phyloP scores from a whole-genome alignment of 1,284 basidiomycete species.

The Schizophyllum amplum region DNA sequence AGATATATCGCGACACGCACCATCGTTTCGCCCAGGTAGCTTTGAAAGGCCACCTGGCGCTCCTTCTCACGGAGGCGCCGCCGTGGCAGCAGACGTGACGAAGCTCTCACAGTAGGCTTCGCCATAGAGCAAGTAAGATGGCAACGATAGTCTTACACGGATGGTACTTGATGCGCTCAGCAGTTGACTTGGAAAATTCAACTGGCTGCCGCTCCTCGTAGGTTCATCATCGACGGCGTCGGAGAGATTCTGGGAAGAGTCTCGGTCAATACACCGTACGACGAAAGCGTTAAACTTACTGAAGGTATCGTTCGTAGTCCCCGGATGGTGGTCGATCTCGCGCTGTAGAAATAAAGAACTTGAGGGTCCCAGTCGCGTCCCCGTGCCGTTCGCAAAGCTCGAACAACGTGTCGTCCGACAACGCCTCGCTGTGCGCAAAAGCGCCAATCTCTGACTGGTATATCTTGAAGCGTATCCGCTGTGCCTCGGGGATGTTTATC shows the following conservation, averaged over 20 bases:
- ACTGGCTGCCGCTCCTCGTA: background rate
- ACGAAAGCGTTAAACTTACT: background rate
- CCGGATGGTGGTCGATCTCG: conserved; percentile 27
- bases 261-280: background rate
- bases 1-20: too few species aligned
- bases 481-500: conserved; percentile 70
- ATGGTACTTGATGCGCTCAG: background rate
- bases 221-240: background rate
- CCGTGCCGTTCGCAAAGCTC: conserved; percentile 54
- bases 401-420: conserved; percentile 53
- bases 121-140: background rate
- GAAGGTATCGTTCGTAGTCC: background rate
- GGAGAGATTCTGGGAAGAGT: background rate
- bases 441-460: conserved; percentile 69
- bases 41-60: too few species aligned
- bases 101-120: background rate
- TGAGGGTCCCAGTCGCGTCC: conserved; percentile 59
- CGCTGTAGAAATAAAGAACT: conserved; percentile 54
- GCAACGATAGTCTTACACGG: background rate
- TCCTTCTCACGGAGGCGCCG: background rate
- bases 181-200: background rate
- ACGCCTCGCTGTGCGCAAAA: conserved; percentile 50
- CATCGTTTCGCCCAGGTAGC: too few species aligned
- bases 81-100: background rate
- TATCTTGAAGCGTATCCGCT: conserved; percentile 53